Percentiles rank a stretch among this genome's conserved stretches.
Conservation (phyloP, 306 rosid genomes). For the Abrus pulchellus region DNA sequence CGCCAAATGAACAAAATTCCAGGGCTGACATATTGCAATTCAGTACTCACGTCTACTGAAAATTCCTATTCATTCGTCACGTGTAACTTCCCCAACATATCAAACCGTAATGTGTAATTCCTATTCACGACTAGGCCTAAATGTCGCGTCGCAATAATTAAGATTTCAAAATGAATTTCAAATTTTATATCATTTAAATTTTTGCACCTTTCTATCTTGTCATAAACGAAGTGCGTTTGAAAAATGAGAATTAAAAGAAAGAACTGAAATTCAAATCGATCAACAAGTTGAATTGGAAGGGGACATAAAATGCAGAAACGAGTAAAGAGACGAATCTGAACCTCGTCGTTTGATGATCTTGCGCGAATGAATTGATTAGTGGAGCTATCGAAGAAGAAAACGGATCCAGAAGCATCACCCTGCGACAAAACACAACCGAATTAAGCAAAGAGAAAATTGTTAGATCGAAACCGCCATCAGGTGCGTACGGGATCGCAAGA, state of each 20-base stretch:
- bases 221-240: not conserved
- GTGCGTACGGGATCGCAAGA: slow-evolving; percentile 7
- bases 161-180: slow-evolving; percentile 21
- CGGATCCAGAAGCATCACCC: slow-evolving; percentile 59
- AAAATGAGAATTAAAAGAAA: slow-evolving; percentile 11
- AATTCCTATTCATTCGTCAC: slow-evolving; percentile 31
- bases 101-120: not conserved
- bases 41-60: slow-evolving; percentile 6
- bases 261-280: slow-evolving; percentile 13
- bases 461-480: slow-evolving; percentile 49
- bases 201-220: not conserved
- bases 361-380: slow-evolving; percentile 52
- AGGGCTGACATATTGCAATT: slow-evolving; percentile 7
- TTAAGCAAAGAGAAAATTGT: slow-evolving; percentile 35
- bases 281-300: slow-evolving; percentile 35
- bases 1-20: slow-evolving; percentile 9
- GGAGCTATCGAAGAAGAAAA: slow-evolving; percentile 51
- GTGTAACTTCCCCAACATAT: slow-evolving; percentile 16
- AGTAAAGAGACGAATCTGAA: slow-evolving; percentile 35
- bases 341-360: slow-evolving; percentile 50
- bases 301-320: not conserved
- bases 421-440: slow-evolving; percentile 36
- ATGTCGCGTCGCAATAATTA: not conserved
- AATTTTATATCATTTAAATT: not conserved
- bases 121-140: slow-evolving; percentile 2